Conservation (phyloP, 805 yeast genomes). For the Saturnispora ahearnii region DNA sequence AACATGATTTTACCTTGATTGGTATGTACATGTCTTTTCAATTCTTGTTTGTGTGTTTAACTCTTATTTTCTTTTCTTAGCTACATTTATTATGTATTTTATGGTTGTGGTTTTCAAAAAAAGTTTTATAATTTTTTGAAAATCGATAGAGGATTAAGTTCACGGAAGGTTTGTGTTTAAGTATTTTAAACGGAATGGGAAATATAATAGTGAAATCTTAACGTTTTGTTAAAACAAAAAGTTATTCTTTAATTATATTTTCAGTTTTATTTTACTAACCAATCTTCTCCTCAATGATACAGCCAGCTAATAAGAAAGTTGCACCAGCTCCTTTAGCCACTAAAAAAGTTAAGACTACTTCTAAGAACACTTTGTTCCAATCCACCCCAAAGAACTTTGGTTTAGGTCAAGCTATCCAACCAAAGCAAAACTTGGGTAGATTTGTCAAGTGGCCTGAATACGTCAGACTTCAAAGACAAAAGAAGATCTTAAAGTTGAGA, state of each 20-base stretch:
- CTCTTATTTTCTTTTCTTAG: slow-evolving; percentile 4
- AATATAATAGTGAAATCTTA: not conserved
- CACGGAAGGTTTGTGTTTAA: slow-evolving; percentile 12
- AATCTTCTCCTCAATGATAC: slow-evolving; percentile 28
- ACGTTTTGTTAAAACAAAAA: not conserved
- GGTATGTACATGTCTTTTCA: slow-evolving; percentile 9
- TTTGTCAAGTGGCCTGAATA: slow-evolving; percentile 99
- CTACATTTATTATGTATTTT: not conserved
- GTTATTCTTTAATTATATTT: not conserved
- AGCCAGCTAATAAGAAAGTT: slow-evolving; percentile 56
- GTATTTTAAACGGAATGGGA: not conserved
- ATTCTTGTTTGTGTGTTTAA: slow-evolving; percentile 1
- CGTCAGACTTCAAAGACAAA: slow-evolving; percentile 97
- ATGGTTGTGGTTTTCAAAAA: not conserved
- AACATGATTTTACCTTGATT: not conserved
- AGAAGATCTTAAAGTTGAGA: slow-evolving; percentile 90
- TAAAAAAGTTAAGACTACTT: slow-evolving; percentile 44
- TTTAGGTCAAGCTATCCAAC: slow-evolving; percentile 93
- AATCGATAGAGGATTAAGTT: slow-evolving; percentile 19
- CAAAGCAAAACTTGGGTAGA: slow-evolving; percentile 91
- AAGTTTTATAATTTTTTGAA: not conserved
- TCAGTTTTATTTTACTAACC: not conserved
- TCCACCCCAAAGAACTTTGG: slow-evolving; percentile 90
- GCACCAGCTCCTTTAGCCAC: slow-evolving; percentile 98
- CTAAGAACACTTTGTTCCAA: slow-evolving; percentile 80